phyloP scores from a whole-genome alignment of 306 rosid genomes.

The Gynostemma pentaphyllum region DNA sequence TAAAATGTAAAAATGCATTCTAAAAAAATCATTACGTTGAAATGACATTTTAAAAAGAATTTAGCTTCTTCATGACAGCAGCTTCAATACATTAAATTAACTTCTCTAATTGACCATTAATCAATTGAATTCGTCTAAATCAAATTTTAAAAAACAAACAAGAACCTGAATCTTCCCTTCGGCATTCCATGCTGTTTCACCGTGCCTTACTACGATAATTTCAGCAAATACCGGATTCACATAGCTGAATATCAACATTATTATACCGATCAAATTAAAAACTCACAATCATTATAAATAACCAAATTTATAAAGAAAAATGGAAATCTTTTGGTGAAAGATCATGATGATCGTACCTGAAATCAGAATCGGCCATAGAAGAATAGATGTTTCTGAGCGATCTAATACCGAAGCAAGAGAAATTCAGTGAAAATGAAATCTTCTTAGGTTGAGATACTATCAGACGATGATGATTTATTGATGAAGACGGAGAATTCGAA shows the following conservation, averaged over 20 bases:
- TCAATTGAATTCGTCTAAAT: not conserved
- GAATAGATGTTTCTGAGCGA: conserved; percentile 17
- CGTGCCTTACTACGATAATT: conserved; percentile 76
- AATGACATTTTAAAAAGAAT: not conserved
- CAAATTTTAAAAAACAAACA: not conserved
- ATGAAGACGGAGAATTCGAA: not conserved
- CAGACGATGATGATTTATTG: not conserved
- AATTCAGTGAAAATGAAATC: not conserved
- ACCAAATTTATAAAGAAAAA: not conserved
- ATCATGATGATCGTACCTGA: conserved; percentile 32
- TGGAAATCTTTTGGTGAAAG: not conserved
- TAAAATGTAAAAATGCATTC: not conserved
- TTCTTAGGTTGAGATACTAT: not conserved
- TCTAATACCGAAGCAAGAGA: not conserved
- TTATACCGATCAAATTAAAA: conserved; percentile 15
- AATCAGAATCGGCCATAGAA: conserved; percentile 27
- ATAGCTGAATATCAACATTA: conserved; percentile 22
- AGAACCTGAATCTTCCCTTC: conserved; percentile 67
- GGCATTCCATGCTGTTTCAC: conserved; percentile 85
- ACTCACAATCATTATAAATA: not conserved
- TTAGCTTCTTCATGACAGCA: not conserved
- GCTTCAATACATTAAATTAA: not conserved
- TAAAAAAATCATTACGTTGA: not conserved
- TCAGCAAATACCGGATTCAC: conserved; percentile 42
- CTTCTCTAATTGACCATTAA: not conserved